Percentiles rank a stretch among this genome's conserved stretches.
Conservation (phyloP, 345 rosid genomes). For the thale cress (Arabidopsis thaliana) region DNA sequence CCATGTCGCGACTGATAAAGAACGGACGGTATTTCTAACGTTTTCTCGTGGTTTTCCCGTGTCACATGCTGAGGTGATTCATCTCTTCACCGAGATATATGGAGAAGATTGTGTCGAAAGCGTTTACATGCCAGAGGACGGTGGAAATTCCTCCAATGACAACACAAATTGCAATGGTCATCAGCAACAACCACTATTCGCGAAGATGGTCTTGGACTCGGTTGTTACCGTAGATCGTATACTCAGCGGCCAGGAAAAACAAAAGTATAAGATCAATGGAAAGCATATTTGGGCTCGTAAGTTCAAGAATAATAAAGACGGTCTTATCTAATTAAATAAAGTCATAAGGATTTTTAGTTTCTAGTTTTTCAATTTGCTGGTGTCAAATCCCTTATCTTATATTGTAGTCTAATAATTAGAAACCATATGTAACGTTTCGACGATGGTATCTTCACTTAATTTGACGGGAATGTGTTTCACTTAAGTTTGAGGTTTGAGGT, state of each 20-base stretch:
- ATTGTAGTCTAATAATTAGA: too few species aligned
- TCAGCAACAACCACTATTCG: slow-evolving; percentile 29
- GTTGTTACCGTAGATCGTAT: slow-evolving; percentile 25
- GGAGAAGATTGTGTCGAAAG: slow-evolving; percentile 33
- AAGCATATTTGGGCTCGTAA: slow-evolving; percentile 49
- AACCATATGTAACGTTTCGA: background rate
- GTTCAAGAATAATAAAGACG: slow-evolving; percentile 5
- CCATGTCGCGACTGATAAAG: slow-evolving; percentile 33
- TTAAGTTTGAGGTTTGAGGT: background rate
- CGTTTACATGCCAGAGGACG: slow-evolving; percentile 15
- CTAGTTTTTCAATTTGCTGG: background rate
- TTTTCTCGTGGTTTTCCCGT: slow-evolving; percentile 58
- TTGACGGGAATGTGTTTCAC: too few species aligned
- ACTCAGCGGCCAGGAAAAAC: background rate
- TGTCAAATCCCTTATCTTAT: background rate
- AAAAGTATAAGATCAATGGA: slow-evolving; percentile 24
- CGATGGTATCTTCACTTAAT: too few species aligned
- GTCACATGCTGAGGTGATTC: slow-evolving; percentile 39
- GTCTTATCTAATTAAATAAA: background rate
- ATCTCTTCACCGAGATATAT: slow-evolving; percentile 34
- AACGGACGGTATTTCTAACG: slow-evolving; percentile 48
- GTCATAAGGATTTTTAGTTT: background rate
- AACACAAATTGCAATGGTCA: background rate
- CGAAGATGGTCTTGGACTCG: slow-evolving; percentile 28
- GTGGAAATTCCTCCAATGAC: background rate